Conservation (phyloP, 208 protist species). For the Crithidia mellificae region DNA sequence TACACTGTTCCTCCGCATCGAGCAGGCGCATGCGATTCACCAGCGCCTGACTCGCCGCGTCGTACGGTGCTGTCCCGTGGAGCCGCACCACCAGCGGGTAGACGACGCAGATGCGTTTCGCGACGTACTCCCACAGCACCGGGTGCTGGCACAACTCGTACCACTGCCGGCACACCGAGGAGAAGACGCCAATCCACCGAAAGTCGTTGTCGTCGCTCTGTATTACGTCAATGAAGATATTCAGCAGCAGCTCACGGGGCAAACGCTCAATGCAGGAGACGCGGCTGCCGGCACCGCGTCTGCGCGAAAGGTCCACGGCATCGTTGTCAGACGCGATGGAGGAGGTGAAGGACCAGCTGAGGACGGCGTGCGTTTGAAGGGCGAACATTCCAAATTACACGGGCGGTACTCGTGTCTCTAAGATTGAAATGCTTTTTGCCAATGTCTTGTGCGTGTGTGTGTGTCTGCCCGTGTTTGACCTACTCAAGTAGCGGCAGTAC, state of each 20-base stretch:
- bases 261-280: conserved; percentile 41
- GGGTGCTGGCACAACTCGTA: conserved; percentile 55
- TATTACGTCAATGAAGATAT: conserved; percentile 74
- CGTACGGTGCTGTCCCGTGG: conserved; percentile 39
- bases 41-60: conserved; percentile 43
- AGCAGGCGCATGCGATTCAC: conserved; percentile 55
- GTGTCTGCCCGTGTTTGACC: no score
- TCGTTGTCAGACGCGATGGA: conserved; percentile 23
- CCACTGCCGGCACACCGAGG: conserved; percentile 62
- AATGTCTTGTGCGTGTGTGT: no score
- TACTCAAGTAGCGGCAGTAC: no score
- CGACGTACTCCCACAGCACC: conserved; percentile 70
- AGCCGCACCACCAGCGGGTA: conserved; percentile 73
- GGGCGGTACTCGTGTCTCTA: background rate
- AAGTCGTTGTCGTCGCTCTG: conserved; percentile 48
- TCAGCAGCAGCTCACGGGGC: conserved; percentile 62
- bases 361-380: conserved; percentile 28
- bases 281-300: background rate
- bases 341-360: conserved; percentile 34
- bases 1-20: conserved; percentile 46
- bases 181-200: conserved; percentile 55
- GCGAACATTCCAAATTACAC: conserved; percentile 31
- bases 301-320: background rate
- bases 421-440: background rate
- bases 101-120: conserved; percentile 67